These are phyloP conservation scores for Fragilariopsis cylindrus DNA, from an alignment of 108 stramenopile genomes.

Conservation along the genomic window DNA sequence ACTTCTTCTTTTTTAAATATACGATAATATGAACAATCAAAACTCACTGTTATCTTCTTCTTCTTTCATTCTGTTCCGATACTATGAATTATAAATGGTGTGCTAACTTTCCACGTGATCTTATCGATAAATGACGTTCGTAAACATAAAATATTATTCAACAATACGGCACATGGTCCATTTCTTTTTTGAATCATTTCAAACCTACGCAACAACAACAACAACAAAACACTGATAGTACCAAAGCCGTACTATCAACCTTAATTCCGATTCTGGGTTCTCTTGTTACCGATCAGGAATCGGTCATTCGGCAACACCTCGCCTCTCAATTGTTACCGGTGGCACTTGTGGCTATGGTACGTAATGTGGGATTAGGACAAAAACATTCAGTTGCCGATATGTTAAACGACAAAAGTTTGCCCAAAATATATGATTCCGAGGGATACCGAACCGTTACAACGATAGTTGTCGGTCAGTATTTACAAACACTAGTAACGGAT, in stretches of 20 bases:
- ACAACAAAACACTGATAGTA: slow-evolving; percentile 20
- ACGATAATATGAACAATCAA: too few species aligned
- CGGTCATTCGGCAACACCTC: slow-evolving; percentile 91
- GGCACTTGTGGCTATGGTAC: slow-evolving; percentile 59
- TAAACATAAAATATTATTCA: too few species aligned
- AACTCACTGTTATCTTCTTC: too few species aligned
- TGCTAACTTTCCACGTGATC: too few species aligned
- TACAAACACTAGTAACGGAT: slow-evolving; percentile 63
- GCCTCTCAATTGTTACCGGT: slow-evolving; percentile 78
- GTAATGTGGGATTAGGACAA: slow-evolving; percentile 38
- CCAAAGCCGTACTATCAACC: slow-evolving; percentile 52
- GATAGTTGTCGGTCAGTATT: slow-evolving; percentile 52
- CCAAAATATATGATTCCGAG: slow-evolving; percentile 45
- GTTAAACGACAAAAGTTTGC: slow-evolving; percentile 32
- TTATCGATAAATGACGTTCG: too few species aligned
- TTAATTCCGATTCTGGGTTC: slow-evolving; percentile 75
- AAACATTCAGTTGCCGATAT: slow-evolving; percentile 36
- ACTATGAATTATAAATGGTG: too few species aligned
- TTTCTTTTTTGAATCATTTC: not conserved
- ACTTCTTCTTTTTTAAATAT: too few species aligned
- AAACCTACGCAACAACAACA: not conserved
- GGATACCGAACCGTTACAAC: slow-evolving; percentile 66
- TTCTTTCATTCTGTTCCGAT: too few species aligned
- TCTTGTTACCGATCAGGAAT: slow-evolving; percentile 81
- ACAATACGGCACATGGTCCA: not conserved